Evolutionary conservation across 2,329 filamentous ascomycete genomes (phyloP), one percentile per base, ranked within the genome.

Genomic region (Biscogniauxia marginata): DNA sequence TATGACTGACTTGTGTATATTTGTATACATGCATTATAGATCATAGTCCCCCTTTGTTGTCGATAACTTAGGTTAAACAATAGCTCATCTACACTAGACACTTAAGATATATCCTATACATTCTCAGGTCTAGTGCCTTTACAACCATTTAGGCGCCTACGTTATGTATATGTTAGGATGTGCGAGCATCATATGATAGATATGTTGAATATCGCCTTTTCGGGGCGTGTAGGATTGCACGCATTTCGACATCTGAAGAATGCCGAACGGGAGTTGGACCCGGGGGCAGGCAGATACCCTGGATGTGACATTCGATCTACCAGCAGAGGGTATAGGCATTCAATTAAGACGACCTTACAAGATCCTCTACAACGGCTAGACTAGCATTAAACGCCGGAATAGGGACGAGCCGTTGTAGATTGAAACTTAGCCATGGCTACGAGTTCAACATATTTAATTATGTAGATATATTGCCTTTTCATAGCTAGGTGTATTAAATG

Each of bases 371-470:
- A 59, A 45, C 13, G 51, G 46, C 55, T 9, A n/a, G 6, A 16
- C 7, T 8, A 39, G 9, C 13, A 50, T 57, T 60, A 60, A 63
- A 52, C 52, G 53, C 63, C 63, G 58, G 63, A 58, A 65, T 61
- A 63, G 55, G 55, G 52, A 63, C 63, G 60, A 61, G 56, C 60
- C 52, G 59, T 51, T 11, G 51, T 49, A 50, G 50, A 50, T 19
- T 11, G 11, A 34, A 34, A 13, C 8, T 34, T 34, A 8, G 11
- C 8, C 6, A 34, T n/a, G n/a, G n/a, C n/a, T n/a, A n/a, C n/a
- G n/a, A n/a, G n/a, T n/a, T n/a, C n/a, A n/a, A n/a, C n/a, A n/a
- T n/a, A n/a, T n/a, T n/a, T n/a, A n/a, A n/a, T n/a, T n/a, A n/a
- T n/a, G n/a, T n/a, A n/a, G n/a, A n/a, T n/a, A n/a, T n/a, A n/a